These are phyloP conservation scores for Leavenworthia alabamica DNA, from an alignment of 345 rosid genomes.

Conservation along the genomic window DNA sequence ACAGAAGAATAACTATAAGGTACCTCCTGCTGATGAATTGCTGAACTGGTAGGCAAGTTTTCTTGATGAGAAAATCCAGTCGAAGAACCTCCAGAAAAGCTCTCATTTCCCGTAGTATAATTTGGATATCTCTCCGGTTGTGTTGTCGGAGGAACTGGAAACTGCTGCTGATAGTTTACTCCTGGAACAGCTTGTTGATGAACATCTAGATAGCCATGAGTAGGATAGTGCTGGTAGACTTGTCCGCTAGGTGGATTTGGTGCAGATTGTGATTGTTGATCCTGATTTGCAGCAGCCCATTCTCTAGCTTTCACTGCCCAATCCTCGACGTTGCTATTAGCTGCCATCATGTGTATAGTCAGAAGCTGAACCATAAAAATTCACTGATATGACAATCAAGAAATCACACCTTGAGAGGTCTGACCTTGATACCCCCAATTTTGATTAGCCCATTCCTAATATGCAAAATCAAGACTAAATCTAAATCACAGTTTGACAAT, in stretches of 20 bases:
- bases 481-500: background rate
- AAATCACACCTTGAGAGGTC: slow-evolving; percentile 39
- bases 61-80: slow-evolving; percentile 41
- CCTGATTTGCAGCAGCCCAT: slow-evolving; percentile 69
- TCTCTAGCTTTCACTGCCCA: slow-evolving; percentile 98
- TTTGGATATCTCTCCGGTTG: slow-evolving; percentile 41
- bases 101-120: slow-evolving; percentile 41
- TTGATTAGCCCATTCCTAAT: slow-evolving; percentile 70
- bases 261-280: slow-evolving; percentile 49
- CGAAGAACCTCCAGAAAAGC: slow-evolving; percentile 39
- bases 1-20: slow-evolving; percentile 99
- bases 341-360: slow-evolving; percentile 29
- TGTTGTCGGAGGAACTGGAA: slow-evolving; percentile 42
- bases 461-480: slow-evolving; percentile 10
- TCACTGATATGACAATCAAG: background rate
- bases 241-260: slow-evolving; percentile 37
- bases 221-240: slow-evolving; percentile 48
- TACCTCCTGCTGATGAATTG: slow-evolving; percentile 99
- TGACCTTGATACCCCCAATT: slow-evolving; percentile 62
- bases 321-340: slow-evolving; percentile 55
- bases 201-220: slow-evolving; percentile 51
- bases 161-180: slow-evolving; percentile 59
- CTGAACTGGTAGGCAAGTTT: slow-evolving; percentile 42
- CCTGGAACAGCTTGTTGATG: slow-evolving; percentile 44
- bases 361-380: slow-evolving; percentile 11